Percentiles rank a stretch among this genome's conserved stretches.
Conservation (phyloP, 371 early-diverging fungal genomes). For the Apophysomyces sp. region DNA sequence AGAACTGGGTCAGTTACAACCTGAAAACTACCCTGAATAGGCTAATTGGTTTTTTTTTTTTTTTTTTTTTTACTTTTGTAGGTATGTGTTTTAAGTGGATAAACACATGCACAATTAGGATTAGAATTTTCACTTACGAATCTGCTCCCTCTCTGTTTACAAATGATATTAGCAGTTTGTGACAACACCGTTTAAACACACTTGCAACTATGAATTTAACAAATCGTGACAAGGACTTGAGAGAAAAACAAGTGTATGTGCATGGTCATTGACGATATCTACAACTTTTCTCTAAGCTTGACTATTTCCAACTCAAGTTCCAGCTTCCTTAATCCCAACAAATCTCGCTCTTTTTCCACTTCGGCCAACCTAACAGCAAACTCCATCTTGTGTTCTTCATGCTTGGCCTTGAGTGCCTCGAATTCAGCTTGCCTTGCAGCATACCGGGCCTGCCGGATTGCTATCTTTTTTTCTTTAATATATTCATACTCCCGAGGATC, state of each 20-base stretch:
- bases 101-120: no score
- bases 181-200: no score
- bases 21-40: no score
- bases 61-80: no score
- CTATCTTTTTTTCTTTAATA: not conserved
- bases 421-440: conserved; percentile 1
- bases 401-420: conserved; percentile 4
- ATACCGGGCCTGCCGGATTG: not conserved
- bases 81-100: no score
- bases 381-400: not conserved
- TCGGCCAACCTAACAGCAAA: not conserved
- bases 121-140: no score
- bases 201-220: no score
- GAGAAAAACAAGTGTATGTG: not conserved
- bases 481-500: not conserved
- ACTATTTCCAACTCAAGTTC: not conserved
- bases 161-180: no score
- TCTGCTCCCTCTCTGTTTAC: no score
- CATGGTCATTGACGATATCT: not conserved
- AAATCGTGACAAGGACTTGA: no score
- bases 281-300: not conserved
- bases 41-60: no score
- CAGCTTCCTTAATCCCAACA: not conserved
- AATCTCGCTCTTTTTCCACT: conserved; percentile 4
- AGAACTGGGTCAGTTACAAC: no score